Conservation (phyloP, 768 basidiomycete species). For the Panaeolus cyanescens region DNA sequence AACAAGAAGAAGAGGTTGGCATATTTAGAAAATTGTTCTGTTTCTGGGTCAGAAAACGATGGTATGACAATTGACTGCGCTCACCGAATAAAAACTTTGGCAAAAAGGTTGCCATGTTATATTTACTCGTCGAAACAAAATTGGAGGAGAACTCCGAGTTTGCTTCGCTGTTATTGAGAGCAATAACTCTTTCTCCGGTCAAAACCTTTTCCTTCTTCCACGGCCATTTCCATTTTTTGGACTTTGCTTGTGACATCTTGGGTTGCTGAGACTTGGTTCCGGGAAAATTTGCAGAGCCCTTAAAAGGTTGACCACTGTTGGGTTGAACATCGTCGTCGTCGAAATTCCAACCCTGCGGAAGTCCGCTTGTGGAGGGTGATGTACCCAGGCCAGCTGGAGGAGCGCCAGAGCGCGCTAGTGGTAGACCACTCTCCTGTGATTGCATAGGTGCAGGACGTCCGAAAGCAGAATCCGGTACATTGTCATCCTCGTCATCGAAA, state of each 20-base stretch:
- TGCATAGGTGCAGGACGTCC: constrained; percentile 49
- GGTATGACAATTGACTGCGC: constrained; percentile 21
- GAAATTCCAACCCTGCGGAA: constrained; percentile 74
- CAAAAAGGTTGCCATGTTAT: constrained; percentile 83
- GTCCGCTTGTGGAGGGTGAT: constrained; percentile 51
- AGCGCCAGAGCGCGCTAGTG: constrained; percentile 58
- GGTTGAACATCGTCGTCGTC: constrained; percentile 62
- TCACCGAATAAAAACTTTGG: constrained; percentile 92
- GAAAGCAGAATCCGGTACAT: constrained; percentile 69
- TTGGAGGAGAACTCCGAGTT: constrained; percentile 77
- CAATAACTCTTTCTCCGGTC: constrained; percentile 76
- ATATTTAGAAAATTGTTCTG: constrained; percentile 98
- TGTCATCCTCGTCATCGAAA: constrained; percentile 85
- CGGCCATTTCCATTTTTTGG: constrained; percentile 76
- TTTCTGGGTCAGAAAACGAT: constrained; percentile 10
- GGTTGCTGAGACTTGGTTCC: constrained; percentile 24
- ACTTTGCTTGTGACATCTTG: constrained; percentile 23
- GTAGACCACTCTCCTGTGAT: constrained; percentile 58
- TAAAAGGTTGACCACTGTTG: constrained; percentile 37
- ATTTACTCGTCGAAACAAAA: constrained; percentile 93
- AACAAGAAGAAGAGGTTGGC: constrained; percentile 99
- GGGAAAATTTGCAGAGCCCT: constrained; percentile 43
- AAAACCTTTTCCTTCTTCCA: constrained; percentile 73
- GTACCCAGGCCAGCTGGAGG: constrained; percentile 58
- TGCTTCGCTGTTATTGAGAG: constrained; percentile 74